Percentiles rank a stretch among this genome's conserved stretches.
Evolutionary conservation across 129 eudicot genomes (phyloP).

Genomic region (Smallanthus sonchifolius): DNA sequence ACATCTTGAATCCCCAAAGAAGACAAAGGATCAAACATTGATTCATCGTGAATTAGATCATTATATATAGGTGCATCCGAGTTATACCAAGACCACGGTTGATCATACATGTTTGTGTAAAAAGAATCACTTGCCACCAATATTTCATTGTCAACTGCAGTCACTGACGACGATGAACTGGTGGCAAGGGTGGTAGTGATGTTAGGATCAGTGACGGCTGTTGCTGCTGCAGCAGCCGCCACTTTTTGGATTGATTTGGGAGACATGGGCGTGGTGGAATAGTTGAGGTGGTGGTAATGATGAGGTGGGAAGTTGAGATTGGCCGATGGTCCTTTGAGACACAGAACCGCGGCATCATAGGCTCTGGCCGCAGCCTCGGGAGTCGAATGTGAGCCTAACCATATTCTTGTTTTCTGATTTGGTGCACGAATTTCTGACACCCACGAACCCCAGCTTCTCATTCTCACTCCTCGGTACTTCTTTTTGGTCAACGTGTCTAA

Average conservation of each 20-base stretch:
- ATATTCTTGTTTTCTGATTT: constrained; percentile 89
- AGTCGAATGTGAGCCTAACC: constrained; percentile 93
- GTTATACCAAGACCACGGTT: constrained; percentile 48
- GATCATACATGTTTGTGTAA: constrained; percentile 2
- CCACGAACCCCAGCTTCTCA: constrained; percentile 98
- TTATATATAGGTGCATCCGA: constrained; percentile 58
- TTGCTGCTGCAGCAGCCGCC: constrained; percentile 73
- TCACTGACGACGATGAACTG: not conserved
- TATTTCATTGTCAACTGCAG: constrained; percentile 32
- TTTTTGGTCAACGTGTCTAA: constrained; percentile 36
- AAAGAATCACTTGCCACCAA: constrained; percentile 11
- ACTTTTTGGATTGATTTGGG: constrained; percentile 83
- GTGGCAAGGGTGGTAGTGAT: not conserved
- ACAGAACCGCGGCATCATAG: constrained; percentile 84
- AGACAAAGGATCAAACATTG: constrained; percentile 44
- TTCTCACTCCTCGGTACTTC: constrained; percentile 85
- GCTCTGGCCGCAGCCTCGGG: constrained; percentile 98
- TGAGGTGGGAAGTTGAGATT: constrained; percentile 70
- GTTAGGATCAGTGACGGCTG: not conserved
- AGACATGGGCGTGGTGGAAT: constrained; percentile 39
- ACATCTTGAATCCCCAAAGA: constrained; percentile 34
- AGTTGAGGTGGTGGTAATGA: constrained; percentile 21
- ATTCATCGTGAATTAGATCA: constrained; percentile 43
- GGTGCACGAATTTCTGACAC: constrained; percentile 93
- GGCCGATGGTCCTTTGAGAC: constrained; percentile 84